Evolutionary conservation across 73 alveolate species (phyloP).

Genomic region (Halteria grandinella): DNA sequence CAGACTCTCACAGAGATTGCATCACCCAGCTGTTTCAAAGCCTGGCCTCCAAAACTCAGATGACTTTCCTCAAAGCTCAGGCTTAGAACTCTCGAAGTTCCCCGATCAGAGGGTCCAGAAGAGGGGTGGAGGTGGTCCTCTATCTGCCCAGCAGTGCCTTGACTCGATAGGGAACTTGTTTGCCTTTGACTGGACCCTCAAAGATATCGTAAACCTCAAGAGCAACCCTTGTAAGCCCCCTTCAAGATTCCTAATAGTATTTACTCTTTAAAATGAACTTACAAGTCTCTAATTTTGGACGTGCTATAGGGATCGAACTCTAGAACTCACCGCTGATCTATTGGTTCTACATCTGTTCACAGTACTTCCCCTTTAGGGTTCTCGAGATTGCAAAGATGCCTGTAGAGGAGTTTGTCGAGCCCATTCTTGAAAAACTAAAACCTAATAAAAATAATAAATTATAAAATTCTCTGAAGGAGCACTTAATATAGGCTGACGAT

Average conservation of each 20-base stretch:
- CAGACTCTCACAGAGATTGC: background rate
- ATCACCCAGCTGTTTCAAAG: background rate
- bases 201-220: slow-evolving; percentile 46
- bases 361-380: slow-evolving; percentile 61
- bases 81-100: background rate
- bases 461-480: no score
- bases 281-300: no score
- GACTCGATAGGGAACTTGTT: slow-evolving; percentile 19
- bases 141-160: slow-evolving; percentile 29
- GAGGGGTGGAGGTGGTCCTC: background rate
- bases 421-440: slow-evolving; percentile 48
- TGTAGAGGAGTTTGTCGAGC: slow-evolving; percentile 22
- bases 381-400: slow-evolving; percentile 52
- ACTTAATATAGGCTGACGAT: no score
- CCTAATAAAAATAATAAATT: slow-evolving; percentile 1
- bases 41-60: background rate
- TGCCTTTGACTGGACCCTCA: slow-evolving; percentile 66
- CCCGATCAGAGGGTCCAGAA: background rate
- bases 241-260: no score
- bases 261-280: no score
- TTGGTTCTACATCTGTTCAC: slow-evolving; percentile 59
- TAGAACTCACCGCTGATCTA: slow-evolving; percentile 48
- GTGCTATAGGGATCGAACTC: slow-evolving; percentile 32
- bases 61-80: background rate
- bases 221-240: slow-evolving; percentile 16